phyloP scores from a whole-genome alignment of 2,329 filamentous ascomycete genomes.

The Aureobasidium melanogenum region DNA sequence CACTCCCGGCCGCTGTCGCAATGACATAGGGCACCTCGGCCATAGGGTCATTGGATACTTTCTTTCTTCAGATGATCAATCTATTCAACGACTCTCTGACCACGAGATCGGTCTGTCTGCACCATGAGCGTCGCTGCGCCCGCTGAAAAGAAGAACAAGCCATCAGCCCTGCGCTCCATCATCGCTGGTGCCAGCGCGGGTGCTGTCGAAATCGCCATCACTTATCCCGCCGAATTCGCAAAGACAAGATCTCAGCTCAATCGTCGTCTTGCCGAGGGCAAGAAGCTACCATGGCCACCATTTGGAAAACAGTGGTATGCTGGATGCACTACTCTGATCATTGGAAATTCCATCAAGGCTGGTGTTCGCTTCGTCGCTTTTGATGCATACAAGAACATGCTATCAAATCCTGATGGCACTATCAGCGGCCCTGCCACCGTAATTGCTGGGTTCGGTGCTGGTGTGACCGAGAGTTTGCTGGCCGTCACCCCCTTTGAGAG shows the following conservation, averaged over 20 bases:
- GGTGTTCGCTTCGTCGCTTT: slow-evolving; percentile 95
- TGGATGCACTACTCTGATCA: slow-evolving; percentile 91
- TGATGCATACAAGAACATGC: slow-evolving; percentile 79
- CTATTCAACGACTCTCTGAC: background rate
- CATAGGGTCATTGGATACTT: background rate
- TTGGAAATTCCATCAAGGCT: slow-evolving; percentile 93
- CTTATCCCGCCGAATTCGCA: slow-evolving; percentile 92
- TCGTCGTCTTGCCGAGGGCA: slow-evolving; percentile 63
- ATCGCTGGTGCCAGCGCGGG: slow-evolving; percentile 89
- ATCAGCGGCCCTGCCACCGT: slow-evolving; percentile 87
- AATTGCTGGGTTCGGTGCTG: slow-evolving; percentile 86
- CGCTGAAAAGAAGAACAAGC: slow-evolving; percentile 37
- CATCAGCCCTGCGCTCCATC: slow-evolving; percentile 79
- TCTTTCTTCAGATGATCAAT: background rate
- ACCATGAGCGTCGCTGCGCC: slow-evolving; percentile 12
- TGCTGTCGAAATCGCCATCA: slow-evolving; percentile 90
- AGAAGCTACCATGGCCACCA: slow-evolving; percentile 90
- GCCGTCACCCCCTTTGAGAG: slow-evolving; percentile 96
- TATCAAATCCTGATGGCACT: slow-evolving; percentile 76
- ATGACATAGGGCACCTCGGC: background rate
- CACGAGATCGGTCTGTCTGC: background rate
- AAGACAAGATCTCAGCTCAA: slow-evolving; percentile 95
- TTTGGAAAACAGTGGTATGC: slow-evolving; percentile 96
- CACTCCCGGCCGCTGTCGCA: background rate
- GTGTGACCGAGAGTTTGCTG: slow-evolving; percentile 84